Evolutionary conservation across 2,329 filamentous ascomycete species (phyloP), one percentile per base, ranked within the genome.

Genomic region (Sarocladium strictum): DNA sequence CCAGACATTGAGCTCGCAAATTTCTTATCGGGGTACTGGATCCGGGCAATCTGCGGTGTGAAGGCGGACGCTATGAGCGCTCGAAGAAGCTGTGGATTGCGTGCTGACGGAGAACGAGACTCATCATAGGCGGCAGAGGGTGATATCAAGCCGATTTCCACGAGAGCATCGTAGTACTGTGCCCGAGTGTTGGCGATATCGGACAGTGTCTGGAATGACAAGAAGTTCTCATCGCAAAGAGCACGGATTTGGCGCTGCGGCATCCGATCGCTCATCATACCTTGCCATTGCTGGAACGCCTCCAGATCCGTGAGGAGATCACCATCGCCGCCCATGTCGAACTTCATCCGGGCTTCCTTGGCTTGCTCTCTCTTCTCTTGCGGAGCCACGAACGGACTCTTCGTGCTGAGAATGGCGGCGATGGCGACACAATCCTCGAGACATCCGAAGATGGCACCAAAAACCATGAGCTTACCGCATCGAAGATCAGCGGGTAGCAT

Each of bases 1-100:
- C 94, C 94, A 1, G 90, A 89, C 59, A 95, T 83, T 2, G 89
- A 90, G 33, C 86, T 84, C 12, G 89, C 89, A 69, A 95, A 99
- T 69, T 97, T 97, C 75, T 96, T 96, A 72, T 96, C 90, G 0
- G 94, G 94, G 61, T 97, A 90, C 60, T 91, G 87, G 65, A 99
- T 96, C 53, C 92, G 84, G 14, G 91, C 91, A 59, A 97, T 84
- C 70, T 97, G 93, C 0, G 94, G 94, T 27, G 84, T 81, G 67
- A 90, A 90, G 2, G 87, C 84, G 3, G 85, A 86, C 3, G 87
- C 87, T 24, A 89, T 80, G 23, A 91, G 72, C 1, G 86, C 87
- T 21, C 87, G 83, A 19, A 90, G 73, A 24, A 91, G 77, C 14
- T 77, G 69, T 17, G 67, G 65, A 11, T 72, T 73, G 10, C 66